Percentiles rank a stretch among this genome's conserved stretches.
Evolutionary conservation across 1,284 basidiomycete species (phyloP).

Genomic region (Xerocomus amazonicus): DNA sequence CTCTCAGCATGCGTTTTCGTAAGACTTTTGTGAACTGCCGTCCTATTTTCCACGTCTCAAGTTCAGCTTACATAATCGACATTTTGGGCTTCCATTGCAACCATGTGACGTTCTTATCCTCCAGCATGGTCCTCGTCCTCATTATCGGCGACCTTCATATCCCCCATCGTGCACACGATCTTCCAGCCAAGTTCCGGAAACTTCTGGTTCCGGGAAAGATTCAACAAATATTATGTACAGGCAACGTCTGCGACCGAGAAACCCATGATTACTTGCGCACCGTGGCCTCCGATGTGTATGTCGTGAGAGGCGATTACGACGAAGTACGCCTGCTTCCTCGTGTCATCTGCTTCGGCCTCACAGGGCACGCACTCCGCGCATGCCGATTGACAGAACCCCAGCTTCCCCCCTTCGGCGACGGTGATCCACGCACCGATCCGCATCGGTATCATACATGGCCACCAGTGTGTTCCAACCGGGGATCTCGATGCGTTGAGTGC

Average conservation of each 20-base stretch:
- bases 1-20: not conserved
- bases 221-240: constrained; percentile 96
- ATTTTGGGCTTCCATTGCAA: not conserved
- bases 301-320: constrained; percentile 94
- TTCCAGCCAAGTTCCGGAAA: constrained; percentile 96
- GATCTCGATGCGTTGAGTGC: constrained; percentile 87
- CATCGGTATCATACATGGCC: constrained; percentile 93
- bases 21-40: not conserved
- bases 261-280: constrained; percentile 97
- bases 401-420: constrained; percentile 81
- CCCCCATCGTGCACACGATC: constrained; percentile 83
- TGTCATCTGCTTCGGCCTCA: not conserved
- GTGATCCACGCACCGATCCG: constrained; percentile 85
- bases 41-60: not conserved
- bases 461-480: constrained; percentile 91
- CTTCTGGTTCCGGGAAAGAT: constrained; percentile 97
- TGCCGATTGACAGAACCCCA: constrained; percentile 43
- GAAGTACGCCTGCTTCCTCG: constrained; percentile 54
- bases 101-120: constrained; percentile 6
- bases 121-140: constrained; percentile 74
- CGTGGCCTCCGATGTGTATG: constrained; percentile 92
- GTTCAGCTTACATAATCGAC: constrained; percentile 26
- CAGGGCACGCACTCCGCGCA: constrained; percentile 10
- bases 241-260: constrained; percentile 96
- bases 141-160: constrained; percentile 95